Conservation (phyloP, 139 green algal species). For the Chlamydomonas schloesseri region DNA sequence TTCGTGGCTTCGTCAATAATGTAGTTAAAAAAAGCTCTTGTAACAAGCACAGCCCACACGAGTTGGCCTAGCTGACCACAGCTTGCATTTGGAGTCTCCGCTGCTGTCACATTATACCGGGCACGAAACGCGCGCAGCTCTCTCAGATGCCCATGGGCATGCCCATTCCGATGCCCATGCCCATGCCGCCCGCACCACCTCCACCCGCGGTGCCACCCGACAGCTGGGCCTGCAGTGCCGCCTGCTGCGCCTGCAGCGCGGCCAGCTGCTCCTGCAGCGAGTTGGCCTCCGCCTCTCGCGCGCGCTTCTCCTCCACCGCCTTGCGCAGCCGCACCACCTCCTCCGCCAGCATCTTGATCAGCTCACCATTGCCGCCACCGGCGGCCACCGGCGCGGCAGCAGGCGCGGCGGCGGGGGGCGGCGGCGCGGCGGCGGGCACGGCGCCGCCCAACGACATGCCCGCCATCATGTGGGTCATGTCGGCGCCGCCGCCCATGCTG, state of each 20-base stretch:
- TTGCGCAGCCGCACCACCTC: conserved; percentile 46
- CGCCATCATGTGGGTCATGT: conserved; percentile 6
- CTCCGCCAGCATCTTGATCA: conserved; percentile 50
- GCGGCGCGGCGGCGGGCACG: background rate
- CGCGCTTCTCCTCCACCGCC: conserved; percentile 51
- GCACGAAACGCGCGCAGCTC: no score
- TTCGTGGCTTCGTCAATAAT: no score
- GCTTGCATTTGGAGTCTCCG: no score
- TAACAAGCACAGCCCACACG: no score
- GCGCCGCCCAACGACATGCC: conserved; percentile 5
- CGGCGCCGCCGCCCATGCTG: background rate
- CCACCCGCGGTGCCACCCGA: background rate
- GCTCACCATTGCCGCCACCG: conserved; percentile 23
- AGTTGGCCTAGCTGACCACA: no score
- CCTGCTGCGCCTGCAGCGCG: conserved; percentile 6
- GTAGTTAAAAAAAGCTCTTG: no score
- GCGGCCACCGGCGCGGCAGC: background rate
- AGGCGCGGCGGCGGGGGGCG: background rate
- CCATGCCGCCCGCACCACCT: background rate
- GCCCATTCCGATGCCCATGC: background rate
- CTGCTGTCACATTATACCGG: no score
- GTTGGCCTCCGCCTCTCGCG: background rate
- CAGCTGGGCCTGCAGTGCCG: conserved; percentile 24
- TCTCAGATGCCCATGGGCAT: conserved; percentile 43
- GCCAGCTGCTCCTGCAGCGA: conserved; percentile 15